phyloP scores from a whole-genome alignment of 176 grass and related monocot genomes.

The Carex parvula region DNA sequence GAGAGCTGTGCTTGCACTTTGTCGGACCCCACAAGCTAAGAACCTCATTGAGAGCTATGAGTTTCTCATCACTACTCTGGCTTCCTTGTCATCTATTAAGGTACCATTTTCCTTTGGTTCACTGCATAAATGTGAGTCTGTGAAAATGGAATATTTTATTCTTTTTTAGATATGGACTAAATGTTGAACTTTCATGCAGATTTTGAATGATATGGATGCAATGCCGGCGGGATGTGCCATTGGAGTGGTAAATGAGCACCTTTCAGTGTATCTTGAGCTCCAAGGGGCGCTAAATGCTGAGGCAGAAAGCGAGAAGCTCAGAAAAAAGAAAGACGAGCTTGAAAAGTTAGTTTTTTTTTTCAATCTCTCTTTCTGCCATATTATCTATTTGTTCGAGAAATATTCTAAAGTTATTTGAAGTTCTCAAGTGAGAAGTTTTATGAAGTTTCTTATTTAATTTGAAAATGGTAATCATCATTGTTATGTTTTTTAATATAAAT shows the following conservation, averaged over 20 bases:
- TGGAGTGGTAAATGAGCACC: constrained; percentile 71
- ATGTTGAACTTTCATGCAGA: constrained; percentile 21
- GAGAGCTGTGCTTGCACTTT: constrained; percentile 63
- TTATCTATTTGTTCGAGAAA: not conserved
- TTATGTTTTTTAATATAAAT: not conserved
- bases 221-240: constrained; percentile 62
- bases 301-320: constrained; percentile 67
- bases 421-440: not conserved
- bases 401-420: not conserved
- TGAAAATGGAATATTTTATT: constrained; percentile 1
- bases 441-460: not conserved
- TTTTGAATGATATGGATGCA: constrained; percentile 47
- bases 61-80: constrained; percentile 52
- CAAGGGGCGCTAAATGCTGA: constrained; percentile 77
- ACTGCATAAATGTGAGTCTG: not conserved
- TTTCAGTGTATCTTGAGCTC: constrained; percentile 82
- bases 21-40: constrained; percentile 33
- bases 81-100: constrained; percentile 62
- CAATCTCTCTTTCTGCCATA: not conserved
- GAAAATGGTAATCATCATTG: not conserved
- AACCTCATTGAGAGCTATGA: constrained; percentile 50
- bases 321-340: constrained; percentile 69
- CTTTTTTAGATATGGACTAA: not conserved
- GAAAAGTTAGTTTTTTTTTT: constrained; percentile 54
- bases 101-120: constrained; percentile 27